A percentile compares a stretch with the other conserved stretches of the same genome.
phyloP scores from a whole-genome alignment of 2,329 filamentous ascomycete genomes.

The Tolypocladium inflatum region DNA sequence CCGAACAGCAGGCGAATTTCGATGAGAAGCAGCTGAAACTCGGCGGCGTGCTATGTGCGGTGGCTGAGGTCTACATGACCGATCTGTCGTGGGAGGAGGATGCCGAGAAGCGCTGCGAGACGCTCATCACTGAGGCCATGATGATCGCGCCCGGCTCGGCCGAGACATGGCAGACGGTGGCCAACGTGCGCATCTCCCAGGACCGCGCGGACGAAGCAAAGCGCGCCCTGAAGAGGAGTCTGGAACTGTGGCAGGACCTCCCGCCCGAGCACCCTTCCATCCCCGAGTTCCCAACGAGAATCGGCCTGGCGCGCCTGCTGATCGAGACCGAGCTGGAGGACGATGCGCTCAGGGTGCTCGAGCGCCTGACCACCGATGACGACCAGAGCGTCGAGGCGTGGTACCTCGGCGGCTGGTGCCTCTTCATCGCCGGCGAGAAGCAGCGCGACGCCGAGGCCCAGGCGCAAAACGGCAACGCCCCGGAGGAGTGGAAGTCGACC shows the following conservation, averaged over 20 bases:
- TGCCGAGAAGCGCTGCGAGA: slow-evolving; percentile 80
- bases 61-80: slow-evolving; percentile 98
- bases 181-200: slow-evolving; percentile 90
- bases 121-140: slow-evolving; percentile 81
- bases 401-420: slow-evolving; percentile 94
- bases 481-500: slow-evolving; percentile 47
- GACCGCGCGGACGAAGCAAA: slow-evolving; percentile 67
- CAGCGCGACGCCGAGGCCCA: slow-evolving; percentile 29
- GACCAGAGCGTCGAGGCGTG: slow-evolving; percentile 92
- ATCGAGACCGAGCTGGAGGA: slow-evolving; percentile 86
- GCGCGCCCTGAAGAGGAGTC: slow-evolving; percentile 66
- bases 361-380: slow-evolving; percentile 77
- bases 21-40: slow-evolving; percentile 71
- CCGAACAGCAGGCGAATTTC: slow-evolving; percentile 31
- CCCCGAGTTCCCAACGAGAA: slow-evolving; percentile 77
- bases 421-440: slow-evolving; percentile 70
- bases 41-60: slow-evolving; percentile 84
- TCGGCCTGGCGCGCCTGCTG: slow-evolving; percentile 73
- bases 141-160: slow-evolving; percentile 71
- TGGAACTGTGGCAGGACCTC: slow-evolving; percentile 75
- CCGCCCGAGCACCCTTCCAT: slow-evolving; percentile 61
- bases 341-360: slow-evolving; percentile 75
- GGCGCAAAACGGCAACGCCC: slow-evolving; percentile 19
- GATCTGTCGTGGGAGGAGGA: slow-evolving; percentile 90
- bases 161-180: slow-evolving; percentile 91